phyloP scores from a whole-genome alignment of 805 yeast species.

The Metschnikowia rubicola region DNA sequence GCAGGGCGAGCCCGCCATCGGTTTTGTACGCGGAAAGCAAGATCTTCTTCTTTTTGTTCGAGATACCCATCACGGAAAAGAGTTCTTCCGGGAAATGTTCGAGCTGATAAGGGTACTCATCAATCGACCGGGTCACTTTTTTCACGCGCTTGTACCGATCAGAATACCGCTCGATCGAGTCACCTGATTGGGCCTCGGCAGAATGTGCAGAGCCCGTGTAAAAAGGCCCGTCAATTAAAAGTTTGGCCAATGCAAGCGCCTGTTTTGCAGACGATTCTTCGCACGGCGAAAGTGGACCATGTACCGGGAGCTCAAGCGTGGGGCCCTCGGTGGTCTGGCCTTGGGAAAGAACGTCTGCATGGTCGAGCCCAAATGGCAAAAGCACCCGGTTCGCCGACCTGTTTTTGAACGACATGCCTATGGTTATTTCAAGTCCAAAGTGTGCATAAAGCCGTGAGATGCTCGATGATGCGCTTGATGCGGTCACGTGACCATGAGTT shows the following conservation, averaged over 20 bases:
- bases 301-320: slow-evolving; percentile 57
- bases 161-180: slow-evolving; percentile 77
- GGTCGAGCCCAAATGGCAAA: slow-evolving; percentile 73
- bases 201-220: slow-evolving; percentile 52
- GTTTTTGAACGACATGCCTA: slow-evolving; percentile 53
- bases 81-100: slow-evolving; percentile 78
- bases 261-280: slow-evolving; percentile 56
- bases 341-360: slow-evolving; percentile 49
- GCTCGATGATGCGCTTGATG: background rate
- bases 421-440: too few relatives aligned
- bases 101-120: slow-evolving; percentile 71
- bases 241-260: slow-evolving; percentile 48
- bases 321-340: slow-evolving; percentile 38
- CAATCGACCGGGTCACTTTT: slow-evolving; percentile 65
- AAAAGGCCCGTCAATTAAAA: slow-evolving; percentile 65
- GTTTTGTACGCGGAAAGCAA: slow-evolving; percentile 39
- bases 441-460: too few relatives aligned
- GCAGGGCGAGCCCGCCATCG: slow-evolving; percentile 37
- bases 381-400: slow-evolving; percentile 43
- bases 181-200: slow-evolving; percentile 32
- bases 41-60: slow-evolving; percentile 50
- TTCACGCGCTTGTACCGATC: slow-evolving; percentile 74
- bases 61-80: slow-evolving; percentile 64
- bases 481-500: background rate
- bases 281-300: slow-evolving; percentile 49